A percentile compares a stretch with the other conserved stretches of the same genome.
These are phyloP conservation scores for Penicillium atrosanguineum DNA, from an alignment of 495 filamentous ascomycete species.

Conservation along the genomic window DNA sequence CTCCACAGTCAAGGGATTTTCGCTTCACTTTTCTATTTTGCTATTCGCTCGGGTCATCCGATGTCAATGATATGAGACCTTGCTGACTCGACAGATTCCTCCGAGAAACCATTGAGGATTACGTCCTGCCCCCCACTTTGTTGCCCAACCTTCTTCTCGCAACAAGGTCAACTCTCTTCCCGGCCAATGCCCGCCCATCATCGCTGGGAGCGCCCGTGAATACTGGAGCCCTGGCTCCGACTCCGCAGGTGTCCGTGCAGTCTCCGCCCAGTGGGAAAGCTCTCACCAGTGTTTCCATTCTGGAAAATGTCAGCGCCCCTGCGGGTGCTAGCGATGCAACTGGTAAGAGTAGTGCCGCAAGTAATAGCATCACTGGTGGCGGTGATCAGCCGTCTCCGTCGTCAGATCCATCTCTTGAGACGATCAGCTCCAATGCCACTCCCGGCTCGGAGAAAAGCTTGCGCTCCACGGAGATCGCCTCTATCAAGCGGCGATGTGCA, in stretches of 20 bases:
- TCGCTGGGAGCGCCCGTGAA: constrained; percentile 20
- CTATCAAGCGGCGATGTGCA: constrained; percentile 58
- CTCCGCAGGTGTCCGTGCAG: constrained; percentile 32
- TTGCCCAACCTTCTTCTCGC: constrained; percentile 72
- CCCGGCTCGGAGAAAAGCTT: constrained; percentile 13
- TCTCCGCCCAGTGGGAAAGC: constrained; percentile 11
- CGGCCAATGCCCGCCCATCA: constrained; percentile 61
- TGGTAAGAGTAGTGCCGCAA: constrained; percentile 19
- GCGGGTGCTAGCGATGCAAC: constrained; percentile 10
- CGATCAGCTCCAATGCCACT: constrained; percentile 1
- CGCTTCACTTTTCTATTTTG: constrained; percentile 10
- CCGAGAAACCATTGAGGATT: constrained; percentile 62
- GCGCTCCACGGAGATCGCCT: constrained; percentile 40
- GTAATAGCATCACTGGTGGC: constrained; percentile 16
- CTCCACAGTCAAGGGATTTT: constrained; percentile 24
- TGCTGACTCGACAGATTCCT: constrained; percentile 62
- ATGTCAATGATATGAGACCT: constrained; percentile 23
- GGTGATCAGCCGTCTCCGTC: constrained; percentile 7
- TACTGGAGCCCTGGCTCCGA: constrained; percentile 20
- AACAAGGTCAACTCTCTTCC: constrained; percentile 72
- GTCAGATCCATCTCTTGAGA: constrained; percentile 3
- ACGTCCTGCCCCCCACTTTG: constrained; percentile 63
- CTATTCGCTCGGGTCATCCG: constrained; percentile 8
- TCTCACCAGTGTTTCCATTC: not conserved
- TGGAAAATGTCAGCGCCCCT: constrained; percentile 6